phyloP scores from a whole-genome alignment of 305 asterid genomes.

The Fraxinus paxiana region DNA sequence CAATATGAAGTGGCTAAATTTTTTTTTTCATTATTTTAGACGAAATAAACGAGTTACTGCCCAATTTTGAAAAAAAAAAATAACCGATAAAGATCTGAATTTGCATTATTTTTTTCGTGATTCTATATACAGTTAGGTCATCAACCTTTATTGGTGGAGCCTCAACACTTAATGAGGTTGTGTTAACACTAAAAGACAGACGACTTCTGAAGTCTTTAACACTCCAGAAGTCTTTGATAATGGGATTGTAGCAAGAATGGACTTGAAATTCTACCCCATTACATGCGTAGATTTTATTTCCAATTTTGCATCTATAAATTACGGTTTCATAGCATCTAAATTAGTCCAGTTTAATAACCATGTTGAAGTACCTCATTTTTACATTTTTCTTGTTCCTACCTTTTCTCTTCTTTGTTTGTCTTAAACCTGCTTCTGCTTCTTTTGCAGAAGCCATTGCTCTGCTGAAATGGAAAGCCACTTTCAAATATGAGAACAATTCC shows the following conservation, averaged over 20 bases:
- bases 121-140: too few species aligned
- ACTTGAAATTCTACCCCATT: not conserved
- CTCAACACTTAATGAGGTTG: too few species aligned
- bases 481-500: conserved; percentile 5
- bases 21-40: too few species aligned
- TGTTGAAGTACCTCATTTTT: not conserved
- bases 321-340: not conserved
- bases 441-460: conserved; percentile 14
- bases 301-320: not conserved
- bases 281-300: not conserved
- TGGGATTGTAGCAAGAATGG: not conserved
- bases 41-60: too few species aligned
- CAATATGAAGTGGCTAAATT: too few species aligned
- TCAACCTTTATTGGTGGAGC: too few species aligned
- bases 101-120: too few species aligned
- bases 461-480: conserved; percentile 18
- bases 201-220: not conserved
- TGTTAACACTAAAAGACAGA: too few species aligned
- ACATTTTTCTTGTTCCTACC: not conserved
- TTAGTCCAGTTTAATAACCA: not conserved
- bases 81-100: too few species aligned
- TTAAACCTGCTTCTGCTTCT: not conserved
- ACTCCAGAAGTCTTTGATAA: not conserved
- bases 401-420: not conserved
- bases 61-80: too few species aligned